These are phyloP conservation scores for Bjerkandera adusta DNA, from an alignment of 1,284 basidiomycete species.

Conservation along the genomic window DNA sequence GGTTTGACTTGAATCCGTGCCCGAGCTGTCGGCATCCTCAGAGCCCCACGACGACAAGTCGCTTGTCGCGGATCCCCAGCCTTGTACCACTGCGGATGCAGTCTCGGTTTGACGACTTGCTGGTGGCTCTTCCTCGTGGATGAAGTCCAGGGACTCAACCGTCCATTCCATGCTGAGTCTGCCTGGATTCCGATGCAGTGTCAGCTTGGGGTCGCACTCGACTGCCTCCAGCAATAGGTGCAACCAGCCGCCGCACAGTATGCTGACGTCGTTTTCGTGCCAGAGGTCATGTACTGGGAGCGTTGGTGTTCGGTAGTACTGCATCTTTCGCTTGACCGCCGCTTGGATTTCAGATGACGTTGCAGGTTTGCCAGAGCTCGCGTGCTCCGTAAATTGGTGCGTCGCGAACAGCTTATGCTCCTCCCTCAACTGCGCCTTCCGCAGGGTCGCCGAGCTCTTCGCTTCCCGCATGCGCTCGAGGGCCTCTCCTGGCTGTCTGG, in stretches of 20 bases:
- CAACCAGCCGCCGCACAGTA: conserved; percentile 69
- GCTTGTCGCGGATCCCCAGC: neutral
- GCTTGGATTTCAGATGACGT: no score
- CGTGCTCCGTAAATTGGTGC: conserved; percentile 48
- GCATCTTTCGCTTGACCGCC: conserved; percentile 55
- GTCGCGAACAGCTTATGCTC: conserved; percentile 51
- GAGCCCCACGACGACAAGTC: no score
- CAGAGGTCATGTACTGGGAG: conserved; percentile 67
- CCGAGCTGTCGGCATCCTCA: no score
- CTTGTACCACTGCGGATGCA: neutral
- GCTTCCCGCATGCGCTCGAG: conserved; percentile 32
- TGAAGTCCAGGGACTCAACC: conserved; percentile 9
- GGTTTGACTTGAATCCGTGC: neutral
- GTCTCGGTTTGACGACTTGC: neutral
- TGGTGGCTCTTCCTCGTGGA: conserved; percentile 8
- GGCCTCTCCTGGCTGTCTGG: conserved; percentile 38
- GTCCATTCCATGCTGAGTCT: conserved; percentile 26
- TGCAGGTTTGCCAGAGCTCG: conserved; percentile 39
- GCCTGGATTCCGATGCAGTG: conserved; percentile 14
- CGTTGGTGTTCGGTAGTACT: conserved; percentile 45
- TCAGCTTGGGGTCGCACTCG: conserved; percentile 35
- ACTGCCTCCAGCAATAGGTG: conserved; percentile 53
- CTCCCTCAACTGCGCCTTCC: conserved; percentile 24
- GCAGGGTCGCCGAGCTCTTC: conserved; percentile 30
- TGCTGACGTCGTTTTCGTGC: conserved; percentile 56